These are phyloP conservation scores for Celoporthe dispersa DNA, from an alignment of 2,329 filamentous ascomycete genomes.

Conservation along the genomic window DNA sequence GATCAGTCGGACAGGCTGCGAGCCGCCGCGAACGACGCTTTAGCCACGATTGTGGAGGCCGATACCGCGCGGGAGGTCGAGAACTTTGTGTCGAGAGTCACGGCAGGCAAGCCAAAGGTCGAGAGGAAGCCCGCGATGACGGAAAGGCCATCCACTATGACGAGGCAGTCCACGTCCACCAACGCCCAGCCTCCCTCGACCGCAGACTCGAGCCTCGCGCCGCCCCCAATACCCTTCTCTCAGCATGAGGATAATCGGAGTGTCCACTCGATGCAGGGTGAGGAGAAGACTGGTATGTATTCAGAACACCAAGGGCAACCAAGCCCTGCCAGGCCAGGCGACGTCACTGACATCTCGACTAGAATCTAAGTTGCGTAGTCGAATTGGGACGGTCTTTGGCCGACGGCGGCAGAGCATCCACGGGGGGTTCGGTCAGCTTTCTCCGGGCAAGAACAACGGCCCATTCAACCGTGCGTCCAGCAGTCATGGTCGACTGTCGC, in stretches of 20 bases:
- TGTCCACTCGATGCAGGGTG: slow-evolving; percentile 51
- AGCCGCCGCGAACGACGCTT: slow-evolving; percentile 74
- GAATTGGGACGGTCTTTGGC: slow-evolving; percentile 72
- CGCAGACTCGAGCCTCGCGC: slow-evolving; percentile 26
- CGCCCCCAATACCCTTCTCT: slow-evolving; percentile 21
- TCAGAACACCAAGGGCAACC: neutral
- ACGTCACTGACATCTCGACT: slow-evolving; percentile 35
- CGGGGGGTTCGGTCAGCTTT: slow-evolving; percentile 62
- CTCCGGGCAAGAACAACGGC: slow-evolving; percentile 54
- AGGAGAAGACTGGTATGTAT: slow-evolving; percentile 41
- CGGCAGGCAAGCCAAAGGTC: slow-evolving; percentile 48
- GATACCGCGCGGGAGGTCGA: slow-evolving; percentile 87
- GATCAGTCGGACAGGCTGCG: slow-evolving; percentile 82
- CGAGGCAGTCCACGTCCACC: slow-evolving; percentile 48
- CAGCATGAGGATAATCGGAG: slow-evolving; percentile 47
- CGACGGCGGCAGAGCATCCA: slow-evolving; percentile 70
- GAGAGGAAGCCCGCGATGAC: slow-evolving; percentile 46
- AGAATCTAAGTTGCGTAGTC: slow-evolving; percentile 63
- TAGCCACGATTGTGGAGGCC: slow-evolving; percentile 84
- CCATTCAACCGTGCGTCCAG: slow-evolving; percentile 68
- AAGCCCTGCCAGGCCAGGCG: neutral
- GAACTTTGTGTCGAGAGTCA: slow-evolving; percentile 60
- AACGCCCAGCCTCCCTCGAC: slow-evolving; percentile 32
- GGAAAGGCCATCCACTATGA: slow-evolving; percentile 21
- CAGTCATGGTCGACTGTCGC: slow-evolving; percentile 66